A percentile compares a stretch with the other conserved stretches of the same genome.
These are phyloP conservation scores for Pulveroboletus sp. DNA, from an alignment of 768 basidiomycete genomes.

Conservation along the genomic window DNA sequence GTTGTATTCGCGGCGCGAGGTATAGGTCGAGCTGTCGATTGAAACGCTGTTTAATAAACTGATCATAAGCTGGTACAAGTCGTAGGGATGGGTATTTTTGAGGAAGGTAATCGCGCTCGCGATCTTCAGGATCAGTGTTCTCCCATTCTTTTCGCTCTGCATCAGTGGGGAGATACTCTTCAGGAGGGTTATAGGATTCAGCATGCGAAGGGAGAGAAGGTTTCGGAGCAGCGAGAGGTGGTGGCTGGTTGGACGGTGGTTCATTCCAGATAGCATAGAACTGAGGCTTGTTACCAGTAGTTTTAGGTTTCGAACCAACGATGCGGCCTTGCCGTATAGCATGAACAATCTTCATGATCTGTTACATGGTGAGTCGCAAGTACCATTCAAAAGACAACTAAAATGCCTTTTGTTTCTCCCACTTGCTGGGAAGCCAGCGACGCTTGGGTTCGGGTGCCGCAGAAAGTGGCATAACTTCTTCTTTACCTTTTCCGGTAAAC, in stretches of 20 bases:
- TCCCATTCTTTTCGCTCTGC: conserved; percentile 83
- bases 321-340: conserved; percentile 97
- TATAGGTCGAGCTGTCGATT: conserved; percentile 93
- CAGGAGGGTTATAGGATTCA: conserved; percentile 99
- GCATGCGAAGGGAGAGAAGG: conserved; percentile 81
- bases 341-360: conserved; percentile 99
- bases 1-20: conserved; percentile 87
- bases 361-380: conserved; percentile 3
- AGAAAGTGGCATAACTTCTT: conserved; percentile 90
- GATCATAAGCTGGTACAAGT: conserved; percentile 85
- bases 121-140: conserved; percentile 77
- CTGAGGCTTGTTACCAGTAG: conserved; percentile 54
- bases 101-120: conserved; percentile 85
- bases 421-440: conserved; percentile 95
- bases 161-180: conserved; percentile 87
- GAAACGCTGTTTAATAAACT: conserved; percentile 92
- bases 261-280: conserved; percentile 91
- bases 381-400: background rate
- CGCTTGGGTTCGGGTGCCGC: conserved; percentile 93
- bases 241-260: conserved; percentile 64
- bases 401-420: conserved; percentile 97
- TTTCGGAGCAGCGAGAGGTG: conserved; percentile 93
- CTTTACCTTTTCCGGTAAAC: conserved; percentile 95
- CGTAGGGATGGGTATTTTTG: conserved; percentile 81
- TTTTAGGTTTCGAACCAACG: conserved; percentile 80